Conservation (phyloP, 306 rosid genomes). For the Vicia sativa region DNA sequence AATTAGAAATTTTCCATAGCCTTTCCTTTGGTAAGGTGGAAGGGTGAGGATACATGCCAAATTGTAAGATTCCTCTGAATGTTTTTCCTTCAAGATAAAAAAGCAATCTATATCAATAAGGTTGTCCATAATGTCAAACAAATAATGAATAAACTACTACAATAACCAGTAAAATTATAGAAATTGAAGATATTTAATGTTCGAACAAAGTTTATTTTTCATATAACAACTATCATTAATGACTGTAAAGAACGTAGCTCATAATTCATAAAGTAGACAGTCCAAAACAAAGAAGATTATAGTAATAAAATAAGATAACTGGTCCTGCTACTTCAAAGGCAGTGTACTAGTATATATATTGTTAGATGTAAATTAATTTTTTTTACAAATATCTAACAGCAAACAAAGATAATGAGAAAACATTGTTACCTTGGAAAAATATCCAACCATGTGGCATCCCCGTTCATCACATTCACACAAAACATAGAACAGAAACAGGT, state of each 20-base stretch:
- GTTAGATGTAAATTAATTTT: not conserved
- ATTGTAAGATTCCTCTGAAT: conserved; percentile 97
- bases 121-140: conserved; percentile 21
- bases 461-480: conserved; percentile 98
- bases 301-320: conserved; percentile 12
- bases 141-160: conserved; percentile 22
- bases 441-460: conserved; percentile 99
- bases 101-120: conserved; percentile 26
- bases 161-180: not conserved
- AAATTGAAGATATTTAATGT: conserved; percentile 13
- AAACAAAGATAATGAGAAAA: conserved; percentile 6
- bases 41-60: conserved; percentile 97
- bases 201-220: not conserved
- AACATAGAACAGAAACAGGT: conserved; percentile 92
- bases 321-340: conserved; percentile 15
- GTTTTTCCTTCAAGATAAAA: conserved; percentile 79
- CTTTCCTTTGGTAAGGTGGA: conserved; percentile 99
- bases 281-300: conserved; percentile 1
- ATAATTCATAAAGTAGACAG: conserved; percentile 10
- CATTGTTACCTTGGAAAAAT: conserved; percentile 84
- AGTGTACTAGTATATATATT: not conserved
- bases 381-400: not conserved
- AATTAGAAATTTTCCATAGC: conserved; percentile 97
- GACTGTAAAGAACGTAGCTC: conserved; percentile 18
- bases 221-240: conserved; percentile 5